Evolutionary conservation across 2,329 filamentous ascomycete genomes (phyloP), one percentile per base, ranked within the genome.

Genomic region (Dissoconium aciculare): DNA sequence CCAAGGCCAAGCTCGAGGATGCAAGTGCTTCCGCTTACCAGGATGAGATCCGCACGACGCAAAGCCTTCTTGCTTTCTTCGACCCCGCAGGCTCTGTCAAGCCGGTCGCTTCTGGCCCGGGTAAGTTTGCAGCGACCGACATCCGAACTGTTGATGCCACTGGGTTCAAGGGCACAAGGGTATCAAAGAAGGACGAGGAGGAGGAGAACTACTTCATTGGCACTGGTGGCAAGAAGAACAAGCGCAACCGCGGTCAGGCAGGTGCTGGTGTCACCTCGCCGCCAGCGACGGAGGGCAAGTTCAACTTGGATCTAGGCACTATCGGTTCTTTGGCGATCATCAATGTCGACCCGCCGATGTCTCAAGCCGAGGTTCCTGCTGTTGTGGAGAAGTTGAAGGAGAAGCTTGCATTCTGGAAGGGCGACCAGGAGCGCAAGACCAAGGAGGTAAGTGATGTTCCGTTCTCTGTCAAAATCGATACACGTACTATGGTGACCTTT

Each of bases 381-480:
- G 72, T 79, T 10, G 63, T 82, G 27, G 84, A 94, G 65, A 87
- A 93, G 66, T 71, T 95, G 49, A 84, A 87, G 61, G 80, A 74
- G 52, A 95, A 95, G 71, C 68, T 95, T 31, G 74, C 74, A 16
- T 68, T 78, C 58, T 98, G 87, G 84, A 93, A 92, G 68, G 65
- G 71, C 31, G 80, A 93, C 60, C 89, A 95, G 65, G 72, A 78
- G 35, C 67, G 71, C 42, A 83, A 94, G 68, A 98, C 89, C 12
- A 72, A 89, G 55, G 78, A 82, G 63, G 89, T 93, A 62, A 66
- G 77, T 61, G 43, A 19, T 23, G 2, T 30, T 30, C 39, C 16
- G 26, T 40, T 37, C 9, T n/a, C 21, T 12, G 23, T 15, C 11
- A 5, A 15, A 8, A 5, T 3, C 32, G 2, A 5, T n/a, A n/a